Percentiles rank a stretch among this genome's conserved stretches.
These are phyloP conservation scores for Glycyrrhiza uralensis DNA, from an alignment of 306 rosid genomes.

Conservation along the genomic window DNA sequence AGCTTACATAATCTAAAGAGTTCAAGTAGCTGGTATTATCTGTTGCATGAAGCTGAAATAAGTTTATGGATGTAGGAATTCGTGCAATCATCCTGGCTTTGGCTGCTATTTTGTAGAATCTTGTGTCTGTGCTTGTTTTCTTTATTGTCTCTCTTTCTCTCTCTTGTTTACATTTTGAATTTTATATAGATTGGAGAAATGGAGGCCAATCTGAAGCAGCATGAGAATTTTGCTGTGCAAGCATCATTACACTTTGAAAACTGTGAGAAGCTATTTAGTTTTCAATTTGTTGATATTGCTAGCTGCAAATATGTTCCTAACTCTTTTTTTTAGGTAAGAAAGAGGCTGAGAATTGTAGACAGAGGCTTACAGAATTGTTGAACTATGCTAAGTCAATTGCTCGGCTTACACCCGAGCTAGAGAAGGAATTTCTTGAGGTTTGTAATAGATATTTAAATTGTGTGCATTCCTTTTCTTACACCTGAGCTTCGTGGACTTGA, in stretches of 20 bases:
- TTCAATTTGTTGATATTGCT: neutral
- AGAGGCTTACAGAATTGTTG: conserved; percentile 52
- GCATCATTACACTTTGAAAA: conserved; percentile 52
- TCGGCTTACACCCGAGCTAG: conserved; percentile 62
- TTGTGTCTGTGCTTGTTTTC: conserved; percentile 3
- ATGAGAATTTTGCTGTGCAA: conserved; percentile 67
- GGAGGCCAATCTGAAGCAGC: conserved; percentile 71
- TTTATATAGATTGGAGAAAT: conserved; percentile 64
- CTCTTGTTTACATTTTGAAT: conserved; percentile 21
- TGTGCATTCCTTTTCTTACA: neutral
- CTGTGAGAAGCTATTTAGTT: conserved; percentile 46
- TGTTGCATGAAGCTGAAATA: neutral
- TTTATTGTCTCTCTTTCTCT: neutral
- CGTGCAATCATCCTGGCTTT: neutral
- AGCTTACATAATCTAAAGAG: neutral
- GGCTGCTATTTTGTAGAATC: neutral
- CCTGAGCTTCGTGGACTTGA: conserved; percentile 1
- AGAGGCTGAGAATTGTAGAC: conserved; percentile 49
- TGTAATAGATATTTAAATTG: conserved; percentile 15
- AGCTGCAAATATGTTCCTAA: neutral
- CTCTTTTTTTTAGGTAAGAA: conserved; percentile 56
- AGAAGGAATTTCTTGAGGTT: conserved; percentile 88
- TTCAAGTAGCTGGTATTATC: neutral
- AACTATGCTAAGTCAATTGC: conserved; percentile 76
- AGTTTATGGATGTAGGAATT: neutral